These are phyloP conservation scores for Russula griseocarnosa DNA, from an alignment of 768 basidiomycete genomes.

Conservation along the genomic window DNA sequence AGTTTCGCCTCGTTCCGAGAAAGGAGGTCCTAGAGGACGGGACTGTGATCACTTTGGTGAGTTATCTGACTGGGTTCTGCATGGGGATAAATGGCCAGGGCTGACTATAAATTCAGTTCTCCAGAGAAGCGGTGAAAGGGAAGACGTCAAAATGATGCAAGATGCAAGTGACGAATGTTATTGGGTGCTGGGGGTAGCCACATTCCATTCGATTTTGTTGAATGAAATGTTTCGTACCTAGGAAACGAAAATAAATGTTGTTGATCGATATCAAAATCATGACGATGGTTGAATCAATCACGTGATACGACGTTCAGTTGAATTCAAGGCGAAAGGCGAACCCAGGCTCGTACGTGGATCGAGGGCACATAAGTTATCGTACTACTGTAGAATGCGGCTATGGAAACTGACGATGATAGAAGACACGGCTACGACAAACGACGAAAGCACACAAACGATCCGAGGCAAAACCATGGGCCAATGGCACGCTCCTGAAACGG, in stretches of 20 bases:
- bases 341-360: background rate
- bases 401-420: too few relatives aligned
- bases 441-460: too few relatives aligned
- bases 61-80: constrained; percentile 25
- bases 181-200: background rate
- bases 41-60: constrained; percentile 50
- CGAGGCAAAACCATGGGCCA: too few relatives aligned
- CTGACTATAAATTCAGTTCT: constrained; percentile 9
- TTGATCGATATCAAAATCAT: too few relatives aligned
- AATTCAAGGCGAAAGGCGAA: too few relatives aligned
- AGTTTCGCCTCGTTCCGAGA: constrained; percentile 44
- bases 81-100: background rate
- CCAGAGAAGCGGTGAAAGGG: constrained; percentile 15
- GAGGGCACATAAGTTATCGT: too few relatives aligned
- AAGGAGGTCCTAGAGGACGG: constrained; percentile 51
- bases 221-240: background rate
- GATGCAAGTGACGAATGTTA: background rate
- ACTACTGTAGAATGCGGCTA: too few relatives aligned
- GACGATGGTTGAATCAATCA: too few relatives aligned
- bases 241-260: too few relatives aligned
- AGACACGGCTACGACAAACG: too few relatives aligned
- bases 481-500: too few relatives aligned
- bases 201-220: background rate
- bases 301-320: too few relatives aligned
- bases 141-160: background rate